Conservation (phyloP, 2,329 filamentous ascomycete genomes). For the Pseudogymnoascus sp. region DNA sequence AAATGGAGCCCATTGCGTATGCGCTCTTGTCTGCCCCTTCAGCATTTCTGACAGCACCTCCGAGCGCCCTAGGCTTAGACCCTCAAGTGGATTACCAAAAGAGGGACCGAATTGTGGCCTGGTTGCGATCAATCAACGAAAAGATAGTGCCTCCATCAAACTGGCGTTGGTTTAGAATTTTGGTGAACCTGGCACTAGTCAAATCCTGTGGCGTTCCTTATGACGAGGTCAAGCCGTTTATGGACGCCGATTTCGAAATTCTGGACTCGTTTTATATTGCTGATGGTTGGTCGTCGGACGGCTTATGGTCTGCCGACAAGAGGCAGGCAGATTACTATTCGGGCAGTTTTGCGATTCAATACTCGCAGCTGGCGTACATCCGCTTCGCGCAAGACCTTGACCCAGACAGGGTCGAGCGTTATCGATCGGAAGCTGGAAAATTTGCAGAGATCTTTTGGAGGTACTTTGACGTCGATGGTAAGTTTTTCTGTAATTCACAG, state of each 20-base stretch:
- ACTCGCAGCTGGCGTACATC: slow-evolving; percentile 40
- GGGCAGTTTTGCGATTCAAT: slow-evolving; percentile 47
- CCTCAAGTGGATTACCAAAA: slow-evolving; percentile 23
- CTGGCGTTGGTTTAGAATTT: slow-evolving; percentile 47
- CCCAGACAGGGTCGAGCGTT: slow-evolving; percentile 30
- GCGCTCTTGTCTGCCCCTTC: slow-evolving; percentile 39
- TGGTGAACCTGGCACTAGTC: slow-evolving; percentile 40
- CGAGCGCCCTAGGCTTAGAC: slow-evolving; percentile 11
- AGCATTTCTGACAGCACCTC: slow-evolving; percentile 21
- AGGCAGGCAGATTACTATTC: slow-evolving; percentile 46
- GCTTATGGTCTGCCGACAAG: slow-evolving; percentile 32
- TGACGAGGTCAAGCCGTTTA: slow-evolving; percentile 29
- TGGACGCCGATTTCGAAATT: slow-evolving; percentile 36
- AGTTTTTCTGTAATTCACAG: not conserved
- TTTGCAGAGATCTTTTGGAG: slow-evolving; percentile 39
- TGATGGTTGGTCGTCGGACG: slow-evolving; percentile 43
- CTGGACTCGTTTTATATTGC: slow-evolving; percentile 39
- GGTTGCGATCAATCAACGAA: slow-evolving; percentile 37
- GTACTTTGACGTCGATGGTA: slow-evolving; percentile 42
- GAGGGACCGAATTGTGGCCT: slow-evolving; percentile 33
- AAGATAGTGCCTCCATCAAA: slow-evolving; percentile 42
- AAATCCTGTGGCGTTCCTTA: slow-evolving; percentile 34
- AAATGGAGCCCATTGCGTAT: slow-evolving; percentile 44
- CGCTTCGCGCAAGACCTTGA: slow-evolving; percentile 38
- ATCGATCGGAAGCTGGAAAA: slow-evolving; percentile 32